Evolutionary conservation across 148 eudicot genomes (phyloP).

Genomic region (Rhododendron simsii): DNA sequence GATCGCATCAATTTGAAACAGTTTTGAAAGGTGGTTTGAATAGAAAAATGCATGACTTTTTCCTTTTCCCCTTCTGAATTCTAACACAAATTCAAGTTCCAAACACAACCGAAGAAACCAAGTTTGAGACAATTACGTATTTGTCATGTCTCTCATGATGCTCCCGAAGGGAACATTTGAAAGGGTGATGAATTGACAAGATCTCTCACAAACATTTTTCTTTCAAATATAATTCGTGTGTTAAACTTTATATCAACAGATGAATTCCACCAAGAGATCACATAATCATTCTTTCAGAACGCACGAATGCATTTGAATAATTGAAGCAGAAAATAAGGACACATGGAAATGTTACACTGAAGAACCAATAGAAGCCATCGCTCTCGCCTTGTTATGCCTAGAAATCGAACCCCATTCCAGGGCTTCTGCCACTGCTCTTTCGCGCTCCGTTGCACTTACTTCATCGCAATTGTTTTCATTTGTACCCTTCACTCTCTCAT

Average conservation of each 20-base stretch:
- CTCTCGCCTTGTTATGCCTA: slow-evolving; percentile 17
- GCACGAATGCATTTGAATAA: background rate
- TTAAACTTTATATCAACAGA: background rate
- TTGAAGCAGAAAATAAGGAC: background rate
- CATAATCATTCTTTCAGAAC: background rate
- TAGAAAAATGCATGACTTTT: background rate
- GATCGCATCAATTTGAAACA: background rate
- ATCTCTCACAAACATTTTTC: background rate
- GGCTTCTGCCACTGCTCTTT: slow-evolving; percentile 73
- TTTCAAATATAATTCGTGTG: background rate
- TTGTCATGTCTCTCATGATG: background rate
- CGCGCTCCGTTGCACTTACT: slow-evolving; percentile 33
- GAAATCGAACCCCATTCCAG: slow-evolving; percentile 65
- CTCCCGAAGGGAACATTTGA: background rate
- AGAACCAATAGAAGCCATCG: slow-evolving; percentile 11
- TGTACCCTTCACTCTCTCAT: slow-evolving; percentile 4
- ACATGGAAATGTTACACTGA: background rate
- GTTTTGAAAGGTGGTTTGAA: background rate
- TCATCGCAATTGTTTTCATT: slow-evolving; percentile 13
- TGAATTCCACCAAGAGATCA: background rate
- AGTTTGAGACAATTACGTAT: background rate
- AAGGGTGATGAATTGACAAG: background rate
- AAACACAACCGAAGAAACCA: background rate
- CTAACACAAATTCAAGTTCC: background rate
- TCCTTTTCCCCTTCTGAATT: background rate